phyloP scores from a whole-genome alignment of 768 basidiomycete genomes.

The Mrakia blollopis region DNA sequence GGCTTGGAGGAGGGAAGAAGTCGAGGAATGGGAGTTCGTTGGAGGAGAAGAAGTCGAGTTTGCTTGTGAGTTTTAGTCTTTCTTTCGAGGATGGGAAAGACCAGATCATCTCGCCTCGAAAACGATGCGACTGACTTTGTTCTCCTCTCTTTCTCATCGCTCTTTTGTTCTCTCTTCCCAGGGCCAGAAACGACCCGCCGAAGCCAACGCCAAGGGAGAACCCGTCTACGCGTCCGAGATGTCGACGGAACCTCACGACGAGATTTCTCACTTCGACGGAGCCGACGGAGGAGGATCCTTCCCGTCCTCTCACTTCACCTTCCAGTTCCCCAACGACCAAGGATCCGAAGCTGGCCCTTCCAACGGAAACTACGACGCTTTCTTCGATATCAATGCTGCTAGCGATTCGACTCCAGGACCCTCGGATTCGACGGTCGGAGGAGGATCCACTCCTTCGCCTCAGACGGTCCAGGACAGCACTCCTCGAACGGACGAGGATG shows the following conservation, averaged over 20 bases:
- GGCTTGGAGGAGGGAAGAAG: background rate
- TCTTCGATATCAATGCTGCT: slow-evolving; percentile 44
- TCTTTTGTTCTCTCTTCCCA: background rate
- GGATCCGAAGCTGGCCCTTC: background rate
- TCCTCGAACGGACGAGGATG: slow-evolving; percentile 17
- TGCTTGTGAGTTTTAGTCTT: background rate
- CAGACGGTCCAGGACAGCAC: slow-evolving; percentile 31
- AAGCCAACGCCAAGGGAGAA: slow-evolving; percentile 23
- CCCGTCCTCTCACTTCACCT: slow-evolving; percentile 44
- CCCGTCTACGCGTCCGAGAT: slow-evolving; percentile 27
- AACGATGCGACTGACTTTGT: background rate
- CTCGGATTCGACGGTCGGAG: background rate
- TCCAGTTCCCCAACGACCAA: slow-evolving; percentile 39
- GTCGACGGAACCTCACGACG: background rate
- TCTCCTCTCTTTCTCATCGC: background rate
- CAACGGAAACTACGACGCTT: slow-evolving; percentile 38
- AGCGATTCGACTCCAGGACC: slow-evolving; percentile 26
- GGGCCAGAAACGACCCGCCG: slow-evolving; percentile 31
- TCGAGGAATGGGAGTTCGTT: background rate
- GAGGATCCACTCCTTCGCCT: slow-evolving; percentile 24
- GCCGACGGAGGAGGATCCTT: slow-evolving; percentile 33
- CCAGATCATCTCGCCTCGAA: background rate
- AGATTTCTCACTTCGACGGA: background rate
- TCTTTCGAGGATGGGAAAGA: background rate
- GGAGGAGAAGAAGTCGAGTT: slow-evolving; percentile 10